These are phyloP conservation scores for Fusarium mundagurra DNA, from an alignment of 2,329 filamentous ascomycete species.

Conservation along the genomic window DNA sequence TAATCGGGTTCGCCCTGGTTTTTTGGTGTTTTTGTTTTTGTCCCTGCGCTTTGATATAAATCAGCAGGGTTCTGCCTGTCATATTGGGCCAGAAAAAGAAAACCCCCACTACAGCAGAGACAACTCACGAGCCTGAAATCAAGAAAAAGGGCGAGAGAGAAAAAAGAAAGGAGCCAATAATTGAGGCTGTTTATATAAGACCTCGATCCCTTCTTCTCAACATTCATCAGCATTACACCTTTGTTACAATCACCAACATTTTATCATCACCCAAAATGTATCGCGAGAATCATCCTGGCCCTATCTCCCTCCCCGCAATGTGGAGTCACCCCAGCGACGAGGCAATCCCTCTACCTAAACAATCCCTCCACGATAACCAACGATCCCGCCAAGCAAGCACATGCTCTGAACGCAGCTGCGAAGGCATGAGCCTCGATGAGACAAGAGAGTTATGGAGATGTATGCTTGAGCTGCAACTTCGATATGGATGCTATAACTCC, in stretches of 20 bases:
- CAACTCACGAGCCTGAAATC: conserved; percentile 39
- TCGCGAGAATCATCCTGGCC: conserved; percentile 35
- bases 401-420: conserved; percentile 45
- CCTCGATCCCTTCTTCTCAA: background rate
- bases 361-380: conserved; percentile 11
- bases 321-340: conserved; percentile 33
- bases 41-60: conserved; percentile 9
- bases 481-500: conserved; percentile 60
- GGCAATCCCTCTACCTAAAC: conserved; percentile 19
- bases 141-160: background rate
- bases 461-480: conserved; percentile 59
- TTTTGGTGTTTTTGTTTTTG: background rate
- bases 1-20: background rate
- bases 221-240: too few species aligned
- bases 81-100: conserved; percentile 4
- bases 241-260: background rate
- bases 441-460: conserved; percentile 57
- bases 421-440: conserved; percentile 50
- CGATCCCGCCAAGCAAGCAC: conserved; percentile 42
- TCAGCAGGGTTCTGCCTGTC: conserved; percentile 32
- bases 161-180: background rate
- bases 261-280: conserved; percentile 26
- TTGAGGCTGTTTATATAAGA: conserved; percentile 13
- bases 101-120: conserved; percentile 35
- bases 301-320: conserved; percentile 33